A percentile compares a stretch with the other conserved stretches of the same genome.
Conservation (phyloP, 2,329 filamentous ascomycete genomes). For the Nannizziopsis barbatae region DNA sequence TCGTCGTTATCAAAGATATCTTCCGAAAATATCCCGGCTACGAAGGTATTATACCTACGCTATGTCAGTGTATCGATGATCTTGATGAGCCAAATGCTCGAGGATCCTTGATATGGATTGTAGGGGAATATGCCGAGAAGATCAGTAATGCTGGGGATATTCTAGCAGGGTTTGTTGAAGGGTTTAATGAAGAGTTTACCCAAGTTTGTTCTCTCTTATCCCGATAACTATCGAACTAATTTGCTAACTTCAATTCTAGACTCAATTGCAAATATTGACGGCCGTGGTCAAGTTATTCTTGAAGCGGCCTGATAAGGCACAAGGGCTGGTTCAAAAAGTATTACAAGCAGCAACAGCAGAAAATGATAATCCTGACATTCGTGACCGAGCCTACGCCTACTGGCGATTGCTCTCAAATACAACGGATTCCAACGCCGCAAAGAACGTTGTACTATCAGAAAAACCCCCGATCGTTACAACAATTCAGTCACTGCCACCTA, state of each 20-base stretch:
- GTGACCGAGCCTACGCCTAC: constrained; percentile 94
- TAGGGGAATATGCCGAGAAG: constrained; percentile 98
- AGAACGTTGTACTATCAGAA: constrained; percentile 84
- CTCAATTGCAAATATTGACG: constrained; percentile 94
- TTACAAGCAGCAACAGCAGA: constrained; percentile 85
- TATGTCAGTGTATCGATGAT: constrained; percentile 95
- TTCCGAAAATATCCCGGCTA: constrained; percentile 96
- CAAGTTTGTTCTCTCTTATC: constrained; percentile 47
- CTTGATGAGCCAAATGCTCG: constrained; percentile 86
- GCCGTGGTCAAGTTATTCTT: constrained; percentile 95
- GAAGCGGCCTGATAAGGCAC: constrained; percentile 87
- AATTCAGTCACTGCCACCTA: constrained; percentile 74
- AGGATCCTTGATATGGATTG: constrained; percentile 93
- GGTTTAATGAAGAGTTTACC: constrained; percentile 91
- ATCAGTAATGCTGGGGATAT: constrained; percentile 98
- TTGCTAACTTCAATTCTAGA: constrained; percentile 41
- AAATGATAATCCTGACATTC: constrained; percentile 94
- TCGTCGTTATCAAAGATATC: constrained; percentile 99
- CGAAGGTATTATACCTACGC: constrained; percentile 90
- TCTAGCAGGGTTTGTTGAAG: constrained; percentile 77
- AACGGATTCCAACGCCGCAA: constrained; percentile 79
- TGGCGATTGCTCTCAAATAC: constrained; percentile 77
- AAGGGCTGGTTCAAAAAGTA: constrained; percentile 86
- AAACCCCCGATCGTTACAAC: constrained; percentile 92
- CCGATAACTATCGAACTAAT: background rate